These are phyloP conservation scores for Suhomyces kilbournensis DNA, from an alignment of 805 yeast species.

Conservation along the genomic window DNA sequence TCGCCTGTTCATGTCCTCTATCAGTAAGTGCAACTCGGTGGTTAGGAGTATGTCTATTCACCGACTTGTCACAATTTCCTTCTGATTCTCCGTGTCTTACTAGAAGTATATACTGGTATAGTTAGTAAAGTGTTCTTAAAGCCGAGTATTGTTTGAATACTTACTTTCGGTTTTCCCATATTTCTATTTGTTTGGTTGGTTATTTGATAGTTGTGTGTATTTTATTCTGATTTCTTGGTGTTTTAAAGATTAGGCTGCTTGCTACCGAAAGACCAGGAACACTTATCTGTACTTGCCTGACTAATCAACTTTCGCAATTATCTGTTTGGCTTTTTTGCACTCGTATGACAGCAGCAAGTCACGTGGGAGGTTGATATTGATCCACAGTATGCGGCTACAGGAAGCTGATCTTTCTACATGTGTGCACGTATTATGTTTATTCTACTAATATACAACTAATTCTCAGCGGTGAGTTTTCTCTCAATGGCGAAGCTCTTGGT, in stretches of 20 bases:
- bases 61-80: slow-evolving; percentile 82
- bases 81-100: slow-evolving; percentile 93
- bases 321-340: slow-evolving; percentile 1
- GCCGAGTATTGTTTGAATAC: slow-evolving; percentile 8
- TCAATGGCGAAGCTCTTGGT: slow-evolving; percentile 60
- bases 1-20: slow-evolving; percentile 65
- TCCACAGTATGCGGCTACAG: background rate
- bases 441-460: background rate
- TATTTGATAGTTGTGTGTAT: background rate
- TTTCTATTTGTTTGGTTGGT: background rate
- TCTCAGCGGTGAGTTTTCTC: slow-evolving; percentile 42
- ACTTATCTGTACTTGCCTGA: background rate
- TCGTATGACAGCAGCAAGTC: background rate
- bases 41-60: slow-evolving; percentile 75
- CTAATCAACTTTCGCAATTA: background rate
- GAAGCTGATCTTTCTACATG: background rate
- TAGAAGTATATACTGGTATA: slow-evolving; percentile 58
- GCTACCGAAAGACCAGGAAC: background rate
- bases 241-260: too few relatives aligned
- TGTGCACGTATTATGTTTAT: background rate
- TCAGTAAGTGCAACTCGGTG: slow-evolving; percentile 74
- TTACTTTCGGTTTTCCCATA: slow-evolving; percentile 35
- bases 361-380: background rate
- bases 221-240: background rate
- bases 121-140: background rate